Conservation (phyloP, 495 filamentous ascomycete species). For the Terfezia boudieri region DNA sequence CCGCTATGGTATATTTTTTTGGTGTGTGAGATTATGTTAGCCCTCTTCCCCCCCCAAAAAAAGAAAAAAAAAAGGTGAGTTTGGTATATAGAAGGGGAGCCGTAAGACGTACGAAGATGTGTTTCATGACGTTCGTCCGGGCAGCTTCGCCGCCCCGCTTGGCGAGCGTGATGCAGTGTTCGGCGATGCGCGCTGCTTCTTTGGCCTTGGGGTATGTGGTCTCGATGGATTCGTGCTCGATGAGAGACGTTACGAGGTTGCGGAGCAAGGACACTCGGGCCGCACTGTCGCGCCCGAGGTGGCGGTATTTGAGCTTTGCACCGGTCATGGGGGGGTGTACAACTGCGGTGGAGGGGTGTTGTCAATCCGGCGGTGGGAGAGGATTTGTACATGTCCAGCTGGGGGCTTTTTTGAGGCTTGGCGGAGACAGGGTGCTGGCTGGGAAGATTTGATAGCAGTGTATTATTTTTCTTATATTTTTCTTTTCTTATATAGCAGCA, state of each 20-base stretch:
- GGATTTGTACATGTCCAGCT: too few relatives aligned
- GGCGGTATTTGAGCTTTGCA: constrained; percentile 51
- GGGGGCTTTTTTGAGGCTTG: too few relatives aligned
- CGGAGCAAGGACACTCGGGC: constrained; percentile 85
- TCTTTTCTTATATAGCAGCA: too few relatives aligned
- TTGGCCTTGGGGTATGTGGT: constrained; percentile 96
- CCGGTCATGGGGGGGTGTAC: constrained; percentile 43
- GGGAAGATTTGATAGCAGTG: too few relatives aligned
- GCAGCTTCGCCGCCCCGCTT: constrained; percentile 78
- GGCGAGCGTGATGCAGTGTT: constrained; percentile 77
- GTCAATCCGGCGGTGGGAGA: too few relatives aligned
- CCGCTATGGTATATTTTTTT: constrained; percentile 20
- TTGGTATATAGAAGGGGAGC: neutral
- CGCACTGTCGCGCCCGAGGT: constrained; percentile 57
- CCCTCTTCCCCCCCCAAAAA: too few relatives aligned
- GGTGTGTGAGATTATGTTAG: neutral
- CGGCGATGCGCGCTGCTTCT: constrained; percentile 78
- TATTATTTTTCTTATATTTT: too few relatives aligned
- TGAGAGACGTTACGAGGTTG: constrained; percentile 87
- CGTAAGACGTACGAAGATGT: constrained; percentile 51
- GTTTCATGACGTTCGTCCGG: constrained; percentile 39
- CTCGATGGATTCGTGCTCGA: constrained; percentile 74
- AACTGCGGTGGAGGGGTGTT: too few relatives aligned
- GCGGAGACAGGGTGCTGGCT: too few relatives aligned
- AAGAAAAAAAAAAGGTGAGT: too few relatives aligned